Evolutionary conservation across 2,329 filamentous ascomycete genomes (phyloP).

Genomic region (Cercospora citrullina): DNA sequence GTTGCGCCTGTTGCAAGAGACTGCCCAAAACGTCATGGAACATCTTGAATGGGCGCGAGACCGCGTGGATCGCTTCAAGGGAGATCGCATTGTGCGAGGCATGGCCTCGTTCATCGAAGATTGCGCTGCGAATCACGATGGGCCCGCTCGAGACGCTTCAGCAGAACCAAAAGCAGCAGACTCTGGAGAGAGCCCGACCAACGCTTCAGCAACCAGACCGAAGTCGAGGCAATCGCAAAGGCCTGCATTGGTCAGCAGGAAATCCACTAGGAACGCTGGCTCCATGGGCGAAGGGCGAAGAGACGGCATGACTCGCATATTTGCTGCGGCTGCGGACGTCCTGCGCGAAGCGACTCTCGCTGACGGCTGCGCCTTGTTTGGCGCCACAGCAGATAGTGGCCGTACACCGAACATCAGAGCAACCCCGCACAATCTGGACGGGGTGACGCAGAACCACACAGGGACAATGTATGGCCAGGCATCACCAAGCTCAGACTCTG

Average conservation of each 20-base stretch:
- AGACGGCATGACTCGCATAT: conserved; percentile 29
- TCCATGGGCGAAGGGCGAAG: conserved; percentile 3
- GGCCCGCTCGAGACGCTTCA: neutral
- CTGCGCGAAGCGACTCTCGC: conserved; percentile 36
- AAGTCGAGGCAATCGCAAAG: conserved; percentile 1
- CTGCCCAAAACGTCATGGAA: conserved; percentile 59
- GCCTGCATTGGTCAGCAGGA: conserved; percentile 18
- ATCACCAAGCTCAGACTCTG: conserved; percentile 26
- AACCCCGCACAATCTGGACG: conserved; percentile 15
- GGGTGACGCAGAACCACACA: conserved; percentile 2
- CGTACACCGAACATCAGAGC: conserved; percentile 20
- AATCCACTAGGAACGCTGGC: conserved; percentile 18
- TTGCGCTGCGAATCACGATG: conserved; percentile 16
- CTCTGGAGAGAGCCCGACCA: neutral
- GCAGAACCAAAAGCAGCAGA: neutral
- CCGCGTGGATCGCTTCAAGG: conserved; percentile 54
- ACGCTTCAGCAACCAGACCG: neutral
- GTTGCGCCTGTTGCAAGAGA: conserved; percentile 57
- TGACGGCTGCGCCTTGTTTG: conserved; percentile 35
- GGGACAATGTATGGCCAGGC: conserved; percentile 12
- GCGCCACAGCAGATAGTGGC: conserved; percentile 27
- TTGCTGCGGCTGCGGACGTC: conserved; percentile 31
- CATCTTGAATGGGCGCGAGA: conserved; percentile 60
- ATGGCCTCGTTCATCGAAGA: conserved; percentile 50
- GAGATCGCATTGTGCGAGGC: conserved; percentile 56